These are phyloP conservation scores for Apiotrichum veenhuisii DNA, from an alignment of 1,284 basidiomycete species.

Conservation along the genomic window DNA sequence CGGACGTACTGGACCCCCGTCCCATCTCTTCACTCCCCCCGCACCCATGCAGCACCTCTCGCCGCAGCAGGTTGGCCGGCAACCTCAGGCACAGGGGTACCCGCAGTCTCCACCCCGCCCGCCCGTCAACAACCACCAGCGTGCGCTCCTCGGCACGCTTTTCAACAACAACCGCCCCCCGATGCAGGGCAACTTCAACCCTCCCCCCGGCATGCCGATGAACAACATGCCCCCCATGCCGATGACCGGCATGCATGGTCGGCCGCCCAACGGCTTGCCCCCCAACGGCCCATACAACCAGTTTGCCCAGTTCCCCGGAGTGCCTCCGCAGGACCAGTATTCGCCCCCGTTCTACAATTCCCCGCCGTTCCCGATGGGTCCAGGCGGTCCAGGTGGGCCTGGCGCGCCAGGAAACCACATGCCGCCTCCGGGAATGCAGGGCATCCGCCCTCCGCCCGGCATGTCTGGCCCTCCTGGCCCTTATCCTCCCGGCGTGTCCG, in stretches of 20 bases:
- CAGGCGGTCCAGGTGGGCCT: neutral
- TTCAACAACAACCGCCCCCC: constrained; percentile 4
- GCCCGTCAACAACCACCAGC: constrained; percentile 12
- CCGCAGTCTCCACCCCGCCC: neutral
- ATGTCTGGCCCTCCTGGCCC: neutral
- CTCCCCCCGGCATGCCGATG: neutral
- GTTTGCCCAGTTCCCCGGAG: neutral
- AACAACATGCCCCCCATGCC: neutral
- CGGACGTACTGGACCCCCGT: neutral
- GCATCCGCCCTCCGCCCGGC: neutral
- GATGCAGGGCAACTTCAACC: neutral
- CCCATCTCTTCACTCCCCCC: neutral
- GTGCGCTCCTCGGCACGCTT: constrained; percentile 13
- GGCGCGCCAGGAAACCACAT: too few species aligned
- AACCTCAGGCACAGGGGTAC: neutral
- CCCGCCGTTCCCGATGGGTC: neutral
- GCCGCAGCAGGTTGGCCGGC: neutral
- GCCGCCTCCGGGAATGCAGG: neutral
- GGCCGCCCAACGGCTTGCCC: neutral
- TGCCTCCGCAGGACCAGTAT: neutral
- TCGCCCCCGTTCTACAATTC: neutral
- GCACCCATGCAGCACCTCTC: neutral
- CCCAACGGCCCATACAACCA: neutral
- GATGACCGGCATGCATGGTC: neutral
- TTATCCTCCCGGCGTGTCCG: too few species aligned